A percentile compares a stretch with the other conserved stretches of the same genome.
phyloP scores from a whole-genome alignment of 2,329 filamentous ascomycete genomes.

The Cordyceps cicadae region DNA sequence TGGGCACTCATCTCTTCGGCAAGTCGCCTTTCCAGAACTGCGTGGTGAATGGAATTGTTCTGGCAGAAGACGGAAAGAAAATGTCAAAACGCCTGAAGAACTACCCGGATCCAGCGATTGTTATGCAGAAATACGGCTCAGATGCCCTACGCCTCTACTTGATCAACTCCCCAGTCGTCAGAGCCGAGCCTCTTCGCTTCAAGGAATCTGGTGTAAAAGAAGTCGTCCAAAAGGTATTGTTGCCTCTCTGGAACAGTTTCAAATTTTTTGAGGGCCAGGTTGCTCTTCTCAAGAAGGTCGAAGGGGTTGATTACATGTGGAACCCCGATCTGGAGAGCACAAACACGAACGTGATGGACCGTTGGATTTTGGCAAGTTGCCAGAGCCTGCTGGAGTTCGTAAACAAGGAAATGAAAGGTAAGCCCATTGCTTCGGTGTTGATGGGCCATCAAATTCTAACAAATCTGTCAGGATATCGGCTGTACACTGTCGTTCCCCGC shows the following conservation, averaged over 20 bases:
- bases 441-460: background rate
- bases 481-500: constrained; percentile 87
- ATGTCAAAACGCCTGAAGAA: constrained; percentile 98
- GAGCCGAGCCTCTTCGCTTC: constrained; percentile 83
- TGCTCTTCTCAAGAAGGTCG: constrained; percentile 75
- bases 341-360: constrained; percentile 89
- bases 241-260: constrained; percentile 93
- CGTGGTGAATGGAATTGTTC: constrained; percentile 90
- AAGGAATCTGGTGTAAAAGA: constrained; percentile 91
- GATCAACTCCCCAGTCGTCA: constrained; percentile 92
- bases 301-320: constrained; percentile 68
- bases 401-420: constrained; percentile 80
- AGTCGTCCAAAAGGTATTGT: constrained; percentile 81
- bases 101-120: constrained; percentile 76
- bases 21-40: constrained; percentile 87
- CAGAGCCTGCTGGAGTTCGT: constrained; percentile 88
- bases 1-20: constrained; percentile 82
- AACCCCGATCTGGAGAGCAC: constrained; percentile 65
- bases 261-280: constrained; percentile 94
- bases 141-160: constrained; percentile 91
- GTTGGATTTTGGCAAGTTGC: constrained; percentile 88
- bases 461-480: constrained; percentile 48
- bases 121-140: constrained; percentile 83
- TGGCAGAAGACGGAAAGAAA: constrained; percentile 94
- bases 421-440: constrained; percentile 23